Conservation (phyloP, 805 yeast species). For the Suhomyces vadensis region DNA sequence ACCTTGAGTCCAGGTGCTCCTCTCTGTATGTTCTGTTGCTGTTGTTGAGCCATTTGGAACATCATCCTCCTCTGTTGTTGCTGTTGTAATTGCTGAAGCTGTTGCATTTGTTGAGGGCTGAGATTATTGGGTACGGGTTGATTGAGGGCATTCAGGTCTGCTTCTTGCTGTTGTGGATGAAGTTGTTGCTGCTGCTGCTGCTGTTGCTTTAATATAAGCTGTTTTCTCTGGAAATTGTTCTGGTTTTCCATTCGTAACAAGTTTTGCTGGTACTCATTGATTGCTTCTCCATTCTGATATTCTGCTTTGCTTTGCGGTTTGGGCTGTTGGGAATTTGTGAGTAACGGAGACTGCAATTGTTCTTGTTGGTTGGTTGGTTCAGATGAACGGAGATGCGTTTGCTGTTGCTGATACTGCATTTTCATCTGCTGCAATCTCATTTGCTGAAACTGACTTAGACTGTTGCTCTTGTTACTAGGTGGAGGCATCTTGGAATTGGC, state of each 20-base stretch:
- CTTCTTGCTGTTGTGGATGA: slow-evolving; percentile 13
- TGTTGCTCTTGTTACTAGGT: slow-evolving; percentile 5
- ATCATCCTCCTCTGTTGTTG: slow-evolving; percentile 13
- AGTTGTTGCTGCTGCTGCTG: slow-evolving; percentile 2
- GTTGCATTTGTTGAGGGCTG: slow-evolving; percentile 11
- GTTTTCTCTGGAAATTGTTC: slow-evolving; percentile 18
- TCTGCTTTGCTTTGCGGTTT: slow-evolving; percentile 6
- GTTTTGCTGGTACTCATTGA: slow-evolving; percentile 25
- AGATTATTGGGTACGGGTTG: slow-evolving; percentile 2
- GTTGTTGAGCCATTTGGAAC: slow-evolving; percentile 4
- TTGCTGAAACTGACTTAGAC: slow-evolving; percentile 17
- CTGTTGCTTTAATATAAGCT: slow-evolving; percentile 12
- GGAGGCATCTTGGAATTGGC: slow-evolving; percentile 6
- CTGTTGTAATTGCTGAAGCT: slow-evolving; percentile 11
- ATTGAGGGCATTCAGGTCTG: no score
- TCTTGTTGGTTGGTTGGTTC: neutral
- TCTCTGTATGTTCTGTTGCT: neutral
- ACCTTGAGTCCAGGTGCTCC: neutral
- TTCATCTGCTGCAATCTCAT: slow-evolving; percentile 18
- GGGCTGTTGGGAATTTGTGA: slow-evolving; percentile 3
- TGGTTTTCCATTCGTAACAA: slow-evolving; percentile 16
- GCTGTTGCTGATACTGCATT: slow-evolving; percentile 15
- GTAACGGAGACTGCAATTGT: slow-evolving; percentile 9
- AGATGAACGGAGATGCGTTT: slow-evolving; percentile 5
- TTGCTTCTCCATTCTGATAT: slow-evolving; percentile 14